These are phyloP conservation scores for Picea abies DNA, from an alignment of 83 land plant genomes.

Conservation along the genomic window DNA sequence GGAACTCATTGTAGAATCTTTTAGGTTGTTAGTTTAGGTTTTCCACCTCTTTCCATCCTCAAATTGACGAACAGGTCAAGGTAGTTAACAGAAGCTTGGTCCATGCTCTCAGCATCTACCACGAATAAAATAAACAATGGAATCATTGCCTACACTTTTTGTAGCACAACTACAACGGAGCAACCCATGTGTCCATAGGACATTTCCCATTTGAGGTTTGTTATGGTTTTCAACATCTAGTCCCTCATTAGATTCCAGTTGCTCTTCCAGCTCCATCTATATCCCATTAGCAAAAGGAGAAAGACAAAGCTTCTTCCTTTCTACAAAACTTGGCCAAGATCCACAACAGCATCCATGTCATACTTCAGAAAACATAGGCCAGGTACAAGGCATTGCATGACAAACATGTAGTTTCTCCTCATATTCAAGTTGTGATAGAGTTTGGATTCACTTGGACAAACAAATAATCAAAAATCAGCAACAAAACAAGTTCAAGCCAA, in stretches of 20 bases:
- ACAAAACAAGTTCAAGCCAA: not conserved
- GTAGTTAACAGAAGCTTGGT: not conserved
- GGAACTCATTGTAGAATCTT: not conserved
- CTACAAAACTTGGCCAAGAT: not conserved
- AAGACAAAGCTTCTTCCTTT: not conserved
- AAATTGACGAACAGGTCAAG: not conserved
- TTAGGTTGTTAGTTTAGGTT: not conserved
- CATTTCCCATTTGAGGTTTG: not conserved
- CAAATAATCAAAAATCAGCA: not conserved
- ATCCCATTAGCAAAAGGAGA: not conserved
- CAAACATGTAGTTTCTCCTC: not conserved
- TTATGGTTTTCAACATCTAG: not conserved
- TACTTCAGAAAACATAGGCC: not conserved
- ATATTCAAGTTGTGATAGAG: not conserved
- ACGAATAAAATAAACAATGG: not conserved
- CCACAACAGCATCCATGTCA: not conserved
- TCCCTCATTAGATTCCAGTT: not conserved
- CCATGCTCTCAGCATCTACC: not conserved
- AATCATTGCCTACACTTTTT: not conserved
- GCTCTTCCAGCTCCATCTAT: not conserved
- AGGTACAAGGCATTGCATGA: not conserved
- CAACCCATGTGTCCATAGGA: not conserved
- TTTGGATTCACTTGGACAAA: not conserved
- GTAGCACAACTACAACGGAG: not conserved
- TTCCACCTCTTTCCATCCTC: not conserved